phyloP scores from a whole-genome alignment of 2,329 filamentous ascomycete genomes.

The Monosporascus sp. region DNA sequence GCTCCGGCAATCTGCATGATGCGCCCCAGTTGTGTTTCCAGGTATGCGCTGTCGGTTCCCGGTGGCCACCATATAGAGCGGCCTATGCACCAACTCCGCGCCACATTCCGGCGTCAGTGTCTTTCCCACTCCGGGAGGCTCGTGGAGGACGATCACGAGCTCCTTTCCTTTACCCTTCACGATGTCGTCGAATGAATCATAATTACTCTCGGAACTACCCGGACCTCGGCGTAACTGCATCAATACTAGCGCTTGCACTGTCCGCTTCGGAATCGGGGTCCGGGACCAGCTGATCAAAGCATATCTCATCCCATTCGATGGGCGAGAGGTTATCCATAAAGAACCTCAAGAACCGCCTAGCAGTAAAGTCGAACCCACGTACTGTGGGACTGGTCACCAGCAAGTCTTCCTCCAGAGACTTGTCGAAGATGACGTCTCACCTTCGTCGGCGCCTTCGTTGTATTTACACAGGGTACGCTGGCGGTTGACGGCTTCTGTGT shows the following conservation, averaged over 20 bases:
- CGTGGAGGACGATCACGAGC: conserved; percentile 13
- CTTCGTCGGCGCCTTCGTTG: too few species aligned
- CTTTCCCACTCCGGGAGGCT: conserved; percentile 13
- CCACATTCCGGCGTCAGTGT: conserved; percentile 32
- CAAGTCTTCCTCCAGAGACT: too few species aligned
- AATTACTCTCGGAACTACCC: not conserved
- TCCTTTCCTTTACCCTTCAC: conserved; percentile 14
- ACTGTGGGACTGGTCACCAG: too few species aligned
- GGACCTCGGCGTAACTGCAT: conserved; percentile 7
- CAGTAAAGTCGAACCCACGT: too few species aligned
- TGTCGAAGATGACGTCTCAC: too few species aligned
- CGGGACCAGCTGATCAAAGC: conserved; percentile 9
- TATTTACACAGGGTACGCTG: too few species aligned
- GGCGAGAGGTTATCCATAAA: too few species aligned
- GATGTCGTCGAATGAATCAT: conserved; percentile 11
- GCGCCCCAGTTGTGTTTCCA: conserved; percentile 16
- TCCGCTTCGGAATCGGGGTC: conserved; percentile 7
- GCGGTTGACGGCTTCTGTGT: too few species aligned
- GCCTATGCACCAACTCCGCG: conserved; percentile 29
- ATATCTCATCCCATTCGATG: conserved; percentile 16
- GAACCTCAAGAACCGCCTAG: too few species aligned
- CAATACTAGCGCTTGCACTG: conserved; percentile 7
- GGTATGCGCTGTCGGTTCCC: conserved; percentile 19
- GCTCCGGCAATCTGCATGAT: conserved; percentile 36
- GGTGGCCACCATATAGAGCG: conserved; percentile 29